Conservation (phyloP, 352 stramenopile genomes). For the Globisporangium acanthophoron region DNA sequence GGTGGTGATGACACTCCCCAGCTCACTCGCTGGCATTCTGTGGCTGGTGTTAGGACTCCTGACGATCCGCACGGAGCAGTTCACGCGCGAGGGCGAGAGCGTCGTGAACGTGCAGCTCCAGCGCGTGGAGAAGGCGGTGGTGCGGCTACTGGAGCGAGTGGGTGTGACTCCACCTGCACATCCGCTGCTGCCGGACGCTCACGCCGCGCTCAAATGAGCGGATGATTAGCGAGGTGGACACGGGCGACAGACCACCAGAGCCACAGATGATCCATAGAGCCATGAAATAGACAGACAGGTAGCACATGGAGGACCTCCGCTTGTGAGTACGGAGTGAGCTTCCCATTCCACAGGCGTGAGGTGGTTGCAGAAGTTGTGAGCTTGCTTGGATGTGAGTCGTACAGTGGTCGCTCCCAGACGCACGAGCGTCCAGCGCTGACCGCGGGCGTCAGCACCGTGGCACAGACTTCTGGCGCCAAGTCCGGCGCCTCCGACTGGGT, state of each 20-base stretch:
- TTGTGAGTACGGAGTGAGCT: too few species aligned
- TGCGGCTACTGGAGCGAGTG: constrained; percentile 35
- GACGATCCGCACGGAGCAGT: constrained; percentile 93
- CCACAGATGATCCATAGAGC: background rate
- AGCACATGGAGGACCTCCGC: background rate
- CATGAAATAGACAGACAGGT: background rate
- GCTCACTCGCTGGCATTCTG: too few species aligned
- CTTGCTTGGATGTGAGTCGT: too few species aligned
- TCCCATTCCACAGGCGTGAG: too few species aligned
- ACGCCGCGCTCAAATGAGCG: constrained; percentile 2
- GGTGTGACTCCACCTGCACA: constrained; percentile 41
- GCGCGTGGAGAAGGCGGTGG: constrained; percentile 54
- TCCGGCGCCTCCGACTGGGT: too few species aligned
- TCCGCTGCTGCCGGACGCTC: constrained; percentile 19
- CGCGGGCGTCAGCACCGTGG: too few species aligned
- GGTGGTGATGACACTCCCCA: background rate
- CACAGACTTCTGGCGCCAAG: too few species aligned
- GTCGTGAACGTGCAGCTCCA: constrained; percentile 66
- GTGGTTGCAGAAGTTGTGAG: too few species aligned
- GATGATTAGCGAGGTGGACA: background rate
- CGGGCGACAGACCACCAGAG: background rate
- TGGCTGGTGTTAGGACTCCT: constrained; percentile 73
- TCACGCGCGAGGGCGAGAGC: constrained; percentile 57
- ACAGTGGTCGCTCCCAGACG: too few species aligned
- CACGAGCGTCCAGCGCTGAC: too few species aligned